Evolutionary conservation across 768 basidiomycete genomes (phyloP).

Genomic region (Hebeloma cylindrosporum): DNA sequence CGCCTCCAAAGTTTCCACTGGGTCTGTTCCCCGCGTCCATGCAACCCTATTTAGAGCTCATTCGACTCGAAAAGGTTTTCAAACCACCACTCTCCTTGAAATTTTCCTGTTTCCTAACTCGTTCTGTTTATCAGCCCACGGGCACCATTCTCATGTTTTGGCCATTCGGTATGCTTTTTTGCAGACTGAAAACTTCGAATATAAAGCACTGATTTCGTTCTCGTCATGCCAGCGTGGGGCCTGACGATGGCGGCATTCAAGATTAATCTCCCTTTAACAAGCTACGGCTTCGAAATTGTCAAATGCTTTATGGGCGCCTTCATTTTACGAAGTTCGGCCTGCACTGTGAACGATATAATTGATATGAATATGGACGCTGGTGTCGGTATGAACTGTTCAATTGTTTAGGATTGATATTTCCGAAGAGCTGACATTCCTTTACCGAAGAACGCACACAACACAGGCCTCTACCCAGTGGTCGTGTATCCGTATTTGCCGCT

Average conservation of each 20-base stretch:
- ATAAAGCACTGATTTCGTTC: background rate
- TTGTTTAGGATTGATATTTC: constrained; percentile 39
- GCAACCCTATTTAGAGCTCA: constrained; percentile 48
- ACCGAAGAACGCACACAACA: constrained; percentile 48
- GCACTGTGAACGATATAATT: constrained; percentile 57
- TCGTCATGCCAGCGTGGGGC: constrained; percentile 53
- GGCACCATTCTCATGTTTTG: constrained; percentile 54
- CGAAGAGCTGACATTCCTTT: constrained; percentile 33
- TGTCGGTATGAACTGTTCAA: constrained; percentile 40
- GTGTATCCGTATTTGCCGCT: constrained; percentile 44
- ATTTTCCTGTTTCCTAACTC: background rate
- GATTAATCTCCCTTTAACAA: constrained; percentile 28
- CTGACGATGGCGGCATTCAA: constrained; percentile 50
- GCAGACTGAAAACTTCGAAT: background rate
- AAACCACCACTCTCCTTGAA: background rate
- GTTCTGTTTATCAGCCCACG: constrained; percentile 37
- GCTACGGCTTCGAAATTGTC: constrained; percentile 31
- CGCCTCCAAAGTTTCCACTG: constrained; percentile 32
- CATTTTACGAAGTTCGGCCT: constrained; percentile 47
- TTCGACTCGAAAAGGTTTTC: constrained; percentile 52
- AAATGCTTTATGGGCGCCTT: constrained; percentile 41
- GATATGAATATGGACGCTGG: constrained; percentile 52
- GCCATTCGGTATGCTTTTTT: constrained; percentile 42
- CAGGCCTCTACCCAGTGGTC: constrained; percentile 50
- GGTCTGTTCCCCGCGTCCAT: constrained; percentile 26